These are phyloP conservation scores for Senna tora DNA, from an alignment of 306 rosid species.

Conservation along the genomic window DNA sequence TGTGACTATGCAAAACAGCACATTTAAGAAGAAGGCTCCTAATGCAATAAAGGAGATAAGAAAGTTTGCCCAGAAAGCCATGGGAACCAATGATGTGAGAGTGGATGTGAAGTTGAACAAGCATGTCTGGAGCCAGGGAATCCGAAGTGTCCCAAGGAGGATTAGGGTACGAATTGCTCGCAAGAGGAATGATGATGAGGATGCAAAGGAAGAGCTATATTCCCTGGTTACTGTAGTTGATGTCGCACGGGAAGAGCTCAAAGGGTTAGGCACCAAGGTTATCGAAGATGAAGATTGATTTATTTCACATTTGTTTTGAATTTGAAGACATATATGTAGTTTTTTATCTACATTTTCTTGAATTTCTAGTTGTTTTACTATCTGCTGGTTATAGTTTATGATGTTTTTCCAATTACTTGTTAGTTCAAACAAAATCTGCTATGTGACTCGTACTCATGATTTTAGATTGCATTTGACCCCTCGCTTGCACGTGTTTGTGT, in stretches of 20 bases:
- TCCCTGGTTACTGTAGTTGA: conserved; percentile 93
- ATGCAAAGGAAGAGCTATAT: conserved; percentile 94
- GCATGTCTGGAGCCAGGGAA: conserved; percentile 92
- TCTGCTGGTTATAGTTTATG: not conserved
- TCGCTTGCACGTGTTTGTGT: not conserved
- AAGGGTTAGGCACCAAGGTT: conserved; percentile 85
- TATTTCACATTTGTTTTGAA: conserved; percentile 26
- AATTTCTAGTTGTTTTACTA: conserved; percentile 5
- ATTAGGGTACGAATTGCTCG: conserved; percentile 94
- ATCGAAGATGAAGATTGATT: conserved; percentile 87
- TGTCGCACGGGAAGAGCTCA: conserved; percentile 79
- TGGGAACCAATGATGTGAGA: conserved; percentile 92
- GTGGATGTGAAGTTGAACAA: conserved; percentile 95
- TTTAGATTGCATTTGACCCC: not conserved
- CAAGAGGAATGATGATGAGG: conserved; percentile 95
- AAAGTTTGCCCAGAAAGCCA: conserved; percentile 85
- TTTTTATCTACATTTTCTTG: conserved; percentile 24
- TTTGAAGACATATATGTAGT: conserved; percentile 26
- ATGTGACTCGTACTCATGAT: not conserved
- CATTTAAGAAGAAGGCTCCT: conserved; percentile 97
- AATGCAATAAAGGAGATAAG: conserved; percentile 95
- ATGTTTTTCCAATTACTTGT: not conserved
- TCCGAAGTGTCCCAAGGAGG: conserved; percentile 95
- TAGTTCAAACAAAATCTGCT: conserved; percentile 7
- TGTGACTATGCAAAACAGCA: conserved; percentile 51